Evolutionary conservation across 129 eudicot genomes (phyloP).

Genomic region (Chrysanthemum lavandulifolium): DNA sequence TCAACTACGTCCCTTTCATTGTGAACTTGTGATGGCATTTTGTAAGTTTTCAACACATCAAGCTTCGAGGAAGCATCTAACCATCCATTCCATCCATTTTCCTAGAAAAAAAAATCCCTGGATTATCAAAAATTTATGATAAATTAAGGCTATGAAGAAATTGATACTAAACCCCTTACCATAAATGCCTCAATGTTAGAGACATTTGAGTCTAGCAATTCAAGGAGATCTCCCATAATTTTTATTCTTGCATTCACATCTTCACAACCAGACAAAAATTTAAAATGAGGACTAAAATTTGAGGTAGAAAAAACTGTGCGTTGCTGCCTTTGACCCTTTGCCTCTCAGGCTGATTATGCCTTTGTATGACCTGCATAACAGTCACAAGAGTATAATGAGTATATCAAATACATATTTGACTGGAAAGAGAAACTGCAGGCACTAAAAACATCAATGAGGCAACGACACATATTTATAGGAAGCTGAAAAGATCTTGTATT

Average conservation of each 20-base stretch:
- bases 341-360: constrained; percentile 54
- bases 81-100: constrained; percentile 95
- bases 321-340: constrained; percentile 62
- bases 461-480: constrained; percentile 2
- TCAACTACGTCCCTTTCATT: constrained; percentile 49
- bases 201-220: constrained; percentile 86
- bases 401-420: background rate
- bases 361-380: constrained; percentile 71
- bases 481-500: background rate
- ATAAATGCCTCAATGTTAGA: constrained; percentile 86
- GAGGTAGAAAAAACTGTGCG: constrained; percentile 87
- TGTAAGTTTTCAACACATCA: constrained; percentile 67
- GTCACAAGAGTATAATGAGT: constrained; percentile 17
- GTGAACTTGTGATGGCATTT: constrained; percentile 34
- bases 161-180: constrained; percentile 41
- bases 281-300: constrained; percentile 77
- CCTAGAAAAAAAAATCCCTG: constrained; percentile 37
- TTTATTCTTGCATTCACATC: constrained; percentile 60
- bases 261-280: constrained; percentile 73
- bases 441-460: background rate
- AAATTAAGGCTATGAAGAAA: background rate
- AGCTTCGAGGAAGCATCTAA: constrained; percentile 74
- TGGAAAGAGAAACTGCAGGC: constrained; percentile 18
- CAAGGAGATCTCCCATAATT: constrained; percentile 76
- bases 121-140: background rate